Base-by-base conservation (phyloP, 164 flowering plant genomes). In the Saururus chinensis region DNA sequence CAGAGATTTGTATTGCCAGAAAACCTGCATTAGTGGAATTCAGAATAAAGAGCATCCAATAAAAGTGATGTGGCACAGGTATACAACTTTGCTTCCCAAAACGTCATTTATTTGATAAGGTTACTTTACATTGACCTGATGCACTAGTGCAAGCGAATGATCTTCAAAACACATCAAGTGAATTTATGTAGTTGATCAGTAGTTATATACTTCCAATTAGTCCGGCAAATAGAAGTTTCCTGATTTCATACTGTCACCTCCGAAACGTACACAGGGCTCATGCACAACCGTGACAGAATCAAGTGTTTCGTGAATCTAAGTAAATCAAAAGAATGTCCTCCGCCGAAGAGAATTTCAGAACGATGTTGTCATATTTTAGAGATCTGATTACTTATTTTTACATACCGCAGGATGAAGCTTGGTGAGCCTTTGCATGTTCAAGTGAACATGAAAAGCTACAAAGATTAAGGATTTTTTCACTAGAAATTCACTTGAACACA, bases 1-100 rank as follows among this genome's bases (percentile, higher is more conserved):
- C 99, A 93, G 35, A 93, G 88, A 74, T 93, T 89, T 65, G 79
- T 68, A 74, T 93, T 93, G 19, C 99, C 99, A 60, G 75, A 69
- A 76, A 89, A 92, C 77, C 98, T 92, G 67, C 21, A 24, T 45
- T 12, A 45, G 49, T 45, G 17, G 2, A 12, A 12, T 4, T 12
- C 14, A 4, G 17, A 45, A 17, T 12, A 45, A 45, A 17, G 16
- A 45, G 49, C 17, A 45, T 12, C 49, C 11, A 45, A 4, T 12
- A 41, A 8, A 41, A 12, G 14, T 45, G 49, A 12, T 17, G 11
- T 4, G 17, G 11, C 14, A 1, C 2, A 45, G 4, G 37, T n/a
- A n/a, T n/a, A n/a, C n/a, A n/a, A n/a, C n/a, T n/a, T n/a, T n/a
- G n/a, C n/a, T 30, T 30, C 37, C 37, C 37, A 2, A 30, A 30